Evolutionary conservation across 805 yeast species (phyloP), one percentile per base, ranked within the genome.

Genomic region (Candida xyloterini): DNA sequence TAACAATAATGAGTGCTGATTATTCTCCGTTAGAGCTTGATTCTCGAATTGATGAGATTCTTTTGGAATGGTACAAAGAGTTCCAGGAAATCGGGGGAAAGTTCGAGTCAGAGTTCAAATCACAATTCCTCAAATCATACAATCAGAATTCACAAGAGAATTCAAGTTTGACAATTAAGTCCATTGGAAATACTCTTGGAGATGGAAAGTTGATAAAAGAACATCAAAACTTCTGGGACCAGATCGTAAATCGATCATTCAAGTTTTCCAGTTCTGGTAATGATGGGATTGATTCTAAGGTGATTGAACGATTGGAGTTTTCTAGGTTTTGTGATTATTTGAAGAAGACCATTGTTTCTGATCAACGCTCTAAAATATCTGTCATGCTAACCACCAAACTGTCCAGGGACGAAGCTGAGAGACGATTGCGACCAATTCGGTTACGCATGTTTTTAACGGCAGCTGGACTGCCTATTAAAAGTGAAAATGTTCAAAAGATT

Each of bases 1-100:
- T 84, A 9, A 65, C 76, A 1, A 57, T 81, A 0, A 72, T 79
- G 68, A 78, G 87, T 46, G 71, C 73, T 11, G 61, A 60, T 2
- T 65, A 65, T 38, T 42, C 62, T 0, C 73, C 81, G 2, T 51
- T 52, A 1, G 60, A 58, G 8, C 44, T 83, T 7, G 71, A 70
- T 27, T 35, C 40, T 0, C 70, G 71, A 37, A 68, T 82, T 16
- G 74, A 80, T 37, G 71, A 67, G 18, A 74, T 72, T 33, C 47
- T 82, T 1, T 13, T 43, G 8, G 63, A 60, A 15, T 65, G 79
- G 65, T 77, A 67, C 37, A 30, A 42, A 1, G 53, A 55, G 8
- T 35, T 50, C 71, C 5, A 41, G 47, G 1, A 48, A 45, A 0
- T 31, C 68, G 46, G 56, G 10, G 33, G 31, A 0, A 61, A 61